Conservation (phyloP, 805 yeast species). For the fission yeast (Schizosaccharomyces pombe) region DNA sequence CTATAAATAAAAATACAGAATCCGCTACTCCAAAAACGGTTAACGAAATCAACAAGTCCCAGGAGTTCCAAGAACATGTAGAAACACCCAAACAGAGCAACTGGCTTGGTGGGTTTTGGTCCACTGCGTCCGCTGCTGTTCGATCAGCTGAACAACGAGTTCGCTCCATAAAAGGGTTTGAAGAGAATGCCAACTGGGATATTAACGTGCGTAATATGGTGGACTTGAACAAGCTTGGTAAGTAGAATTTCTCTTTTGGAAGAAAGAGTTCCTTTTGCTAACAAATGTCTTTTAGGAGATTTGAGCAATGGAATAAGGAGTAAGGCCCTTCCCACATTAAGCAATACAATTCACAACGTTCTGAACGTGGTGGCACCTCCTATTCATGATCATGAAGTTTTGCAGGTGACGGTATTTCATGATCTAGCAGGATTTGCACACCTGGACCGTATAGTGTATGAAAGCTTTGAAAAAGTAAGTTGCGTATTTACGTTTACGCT, state of each 20-base stretch:
- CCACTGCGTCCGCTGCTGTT: constrained; percentile 19
- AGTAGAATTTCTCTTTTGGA: background rate
- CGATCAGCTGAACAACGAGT: constrained; percentile 21
- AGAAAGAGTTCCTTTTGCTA: constrained; percentile 7
- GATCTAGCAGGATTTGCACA: constrained; percentile 24
- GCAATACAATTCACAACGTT: constrained; percentile 17
- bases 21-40: too few relatives aligned
- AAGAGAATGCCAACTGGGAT: constrained; percentile 12
- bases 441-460: constrained; percentile 26
- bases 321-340: constrained; percentile 4
- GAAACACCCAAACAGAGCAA: background rate
- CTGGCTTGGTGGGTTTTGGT: constrained; percentile 19
- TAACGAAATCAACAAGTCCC: too few relatives aligned
- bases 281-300: constrained; percentile 9
- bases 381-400: constrained; percentile 21
- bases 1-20: too few relatives aligned
- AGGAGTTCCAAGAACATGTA: background rate
- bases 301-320: constrained; percentile 8
- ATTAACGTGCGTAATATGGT: constrained; percentile 10
- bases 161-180: constrained; percentile 17
- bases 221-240: constrained; percentile 7
- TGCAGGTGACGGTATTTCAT: constrained; percentile 21
- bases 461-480: constrained; percentile 23
- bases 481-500: background rate
- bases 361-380: constrained; percentile 23